phyloP scores from a whole-genome alignment of 1,284 basidiomycete species.

The Moesziomyces sp. region DNA sequence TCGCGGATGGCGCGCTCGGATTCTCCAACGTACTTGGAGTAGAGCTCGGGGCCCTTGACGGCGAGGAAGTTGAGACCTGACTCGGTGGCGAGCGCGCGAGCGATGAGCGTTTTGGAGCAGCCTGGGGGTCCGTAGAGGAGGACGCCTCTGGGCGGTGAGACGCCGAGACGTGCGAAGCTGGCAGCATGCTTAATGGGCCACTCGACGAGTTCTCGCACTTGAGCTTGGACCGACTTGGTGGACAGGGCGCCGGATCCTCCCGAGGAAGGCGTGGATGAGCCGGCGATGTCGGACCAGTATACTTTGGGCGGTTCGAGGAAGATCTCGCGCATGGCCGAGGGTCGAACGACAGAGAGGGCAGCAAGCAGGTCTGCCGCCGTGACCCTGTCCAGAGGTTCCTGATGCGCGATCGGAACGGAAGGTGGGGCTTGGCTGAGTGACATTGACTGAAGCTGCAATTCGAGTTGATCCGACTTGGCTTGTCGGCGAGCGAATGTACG shows the following conservation, averaged over 20 bases:
- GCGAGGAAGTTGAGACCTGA: slow-evolving; percentile 96
- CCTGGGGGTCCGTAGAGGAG: slow-evolving; percentile 96
- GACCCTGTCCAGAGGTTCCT: slow-evolving; percentile 20
- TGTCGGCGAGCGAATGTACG: slow-evolving; percentile 68
- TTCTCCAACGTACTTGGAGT: slow-evolving; percentile 98
- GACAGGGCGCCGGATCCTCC: slow-evolving; percentile 35
- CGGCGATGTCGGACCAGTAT: slow-evolving; percentile 81
- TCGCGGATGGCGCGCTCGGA: slow-evolving; percentile 94
- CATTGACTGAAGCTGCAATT: slow-evolving; percentile 30
- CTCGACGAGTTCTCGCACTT: slow-evolving; percentile 71
- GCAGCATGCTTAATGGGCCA: slow-evolving; percentile 91
- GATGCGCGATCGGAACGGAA: neutral
- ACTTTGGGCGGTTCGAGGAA: slow-evolving; percentile 87
- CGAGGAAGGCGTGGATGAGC: slow-evolving; percentile 29
- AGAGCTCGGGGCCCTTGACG: slow-evolving; percentile 96
- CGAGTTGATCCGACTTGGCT: slow-evolving; percentile 11
- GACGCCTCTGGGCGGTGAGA: slow-evolving; percentile 87
- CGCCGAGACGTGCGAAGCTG: slow-evolving; percentile 86
- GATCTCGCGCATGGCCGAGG: slow-evolving; percentile 92
- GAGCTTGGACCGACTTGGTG: slow-evolving; percentile 51
- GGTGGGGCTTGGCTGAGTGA: slow-evolving; percentile 17
- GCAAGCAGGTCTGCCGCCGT: slow-evolving; percentile 75
- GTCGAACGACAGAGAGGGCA: slow-evolving; percentile 82
- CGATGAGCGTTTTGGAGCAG: slow-evolving; percentile 95
- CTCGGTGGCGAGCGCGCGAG: slow-evolving; percentile 91